Conservation (phyloP, 306 rosid genomes). For the Cucumis hystrix region DNA sequence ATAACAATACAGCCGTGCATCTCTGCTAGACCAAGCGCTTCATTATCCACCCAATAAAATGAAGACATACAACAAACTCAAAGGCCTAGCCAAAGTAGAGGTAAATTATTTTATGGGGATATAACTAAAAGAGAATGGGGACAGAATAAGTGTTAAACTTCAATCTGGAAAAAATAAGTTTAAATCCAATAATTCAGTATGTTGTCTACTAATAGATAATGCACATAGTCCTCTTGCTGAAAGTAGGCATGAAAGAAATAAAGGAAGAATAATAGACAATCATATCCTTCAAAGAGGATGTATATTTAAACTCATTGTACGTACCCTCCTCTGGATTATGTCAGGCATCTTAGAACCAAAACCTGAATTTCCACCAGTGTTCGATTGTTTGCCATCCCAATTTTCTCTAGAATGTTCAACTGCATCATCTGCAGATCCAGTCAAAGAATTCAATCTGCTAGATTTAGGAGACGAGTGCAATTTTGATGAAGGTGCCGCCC, state of each 20-base stretch:
- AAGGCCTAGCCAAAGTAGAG: background rate
- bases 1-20: background rate
- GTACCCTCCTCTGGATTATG: conserved; percentile 73
- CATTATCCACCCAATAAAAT: background rate
- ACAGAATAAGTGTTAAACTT: background rate
- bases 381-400: conserved; percentile 51
- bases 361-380: conserved; percentile 39
- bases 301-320: conserved; percentile 3
- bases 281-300: background rate
- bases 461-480: conserved; percentile 59
- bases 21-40: background rate
- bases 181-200: background rate
- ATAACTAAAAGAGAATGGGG: background rate
- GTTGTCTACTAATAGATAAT: background rate
- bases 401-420: conserved; percentile 49
- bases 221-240: background rate
- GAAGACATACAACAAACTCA: background rate
- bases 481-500: conserved; percentile 45
- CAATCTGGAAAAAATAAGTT: background rate
- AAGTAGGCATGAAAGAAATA: background rate
- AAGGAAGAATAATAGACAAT: background rate
- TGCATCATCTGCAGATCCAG: conserved; percentile 48
- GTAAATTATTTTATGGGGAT: background rate
- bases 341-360: conserved; percentile 58
- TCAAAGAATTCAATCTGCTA: conserved; percentile 42